Percentiles rank a stretch among this genome's conserved stretches.
phyloP scores from a whole-genome alignment of 805 yeast species.

The Cyberlindnera samutprakarnensis region DNA sequence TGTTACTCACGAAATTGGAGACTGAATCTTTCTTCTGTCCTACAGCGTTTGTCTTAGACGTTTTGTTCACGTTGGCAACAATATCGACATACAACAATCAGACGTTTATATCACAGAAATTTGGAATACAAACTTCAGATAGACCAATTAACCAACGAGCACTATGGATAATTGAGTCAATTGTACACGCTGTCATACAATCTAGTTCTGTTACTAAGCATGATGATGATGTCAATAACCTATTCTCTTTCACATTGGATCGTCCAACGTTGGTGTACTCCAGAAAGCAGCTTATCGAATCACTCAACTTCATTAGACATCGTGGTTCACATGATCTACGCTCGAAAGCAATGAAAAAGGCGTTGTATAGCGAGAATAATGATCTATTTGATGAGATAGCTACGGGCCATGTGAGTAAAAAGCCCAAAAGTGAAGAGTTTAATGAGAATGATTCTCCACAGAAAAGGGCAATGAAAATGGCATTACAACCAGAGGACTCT shows the following conservation, averaged over 20 bases:
- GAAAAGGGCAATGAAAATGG: slow-evolving; percentile 12
- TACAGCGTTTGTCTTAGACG: slow-evolving; percentile 25
- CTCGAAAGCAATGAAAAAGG: slow-evolving; percentile 5
- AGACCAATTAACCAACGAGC: slow-evolving; percentile 27
- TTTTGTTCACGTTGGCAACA: slow-evolving; percentile 31
- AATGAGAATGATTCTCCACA: slow-evolving; percentile 17
- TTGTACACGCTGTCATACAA: slow-evolving; percentile 10
- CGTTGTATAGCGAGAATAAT: slow-evolving; percentile 9
- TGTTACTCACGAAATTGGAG: slow-evolving; percentile 30
- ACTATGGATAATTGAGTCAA: slow-evolving; percentile 20
- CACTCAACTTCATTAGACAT: slow-evolving; percentile 8
- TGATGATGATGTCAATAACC: slow-evolving; percentile 2
- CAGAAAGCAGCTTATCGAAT: slow-evolving; percentile 5
- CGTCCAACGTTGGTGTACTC: slow-evolving; percentile 11
- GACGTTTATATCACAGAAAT: slow-evolving; percentile 11
- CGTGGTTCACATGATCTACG: slow-evolving; percentile 5
- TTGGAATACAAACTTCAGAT: slow-evolving; percentile 19
- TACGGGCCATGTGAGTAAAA: slow-evolving; percentile 1
- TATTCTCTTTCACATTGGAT: not conserved
- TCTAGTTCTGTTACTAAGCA: no score
- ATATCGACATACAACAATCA: slow-evolving; percentile 22
- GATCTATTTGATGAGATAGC: not conserved
- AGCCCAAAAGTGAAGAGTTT: not conserved
- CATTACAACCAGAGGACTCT: slow-evolving; percentile 1
- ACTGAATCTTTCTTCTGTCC: slow-evolving; percentile 25